Conservation (phyloP, 148 eudicot genomes). For the Selenicereus undatus region DNA sequence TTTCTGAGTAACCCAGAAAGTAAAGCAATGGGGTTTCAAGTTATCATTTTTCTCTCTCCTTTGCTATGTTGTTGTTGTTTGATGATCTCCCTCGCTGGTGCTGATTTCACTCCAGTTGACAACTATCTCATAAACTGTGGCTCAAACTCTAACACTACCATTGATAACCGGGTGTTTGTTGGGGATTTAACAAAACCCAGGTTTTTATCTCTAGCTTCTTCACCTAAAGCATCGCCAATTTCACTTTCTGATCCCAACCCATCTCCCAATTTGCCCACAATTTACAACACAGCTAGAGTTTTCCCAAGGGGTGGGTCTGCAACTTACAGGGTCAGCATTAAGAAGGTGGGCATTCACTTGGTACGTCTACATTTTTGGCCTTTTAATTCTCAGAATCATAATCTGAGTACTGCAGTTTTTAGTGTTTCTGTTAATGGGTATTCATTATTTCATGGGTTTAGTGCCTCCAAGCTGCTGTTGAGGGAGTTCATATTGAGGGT, state of each 20-base stretch:
- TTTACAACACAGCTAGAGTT: conserved; percentile 69
- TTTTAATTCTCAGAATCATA: conserved; percentile 41
- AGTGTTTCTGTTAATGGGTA: conserved; percentile 65
- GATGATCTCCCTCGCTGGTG: background rate
- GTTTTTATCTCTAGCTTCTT: conserved; percentile 33
- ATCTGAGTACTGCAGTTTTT: conserved; percentile 53
- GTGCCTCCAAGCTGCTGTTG: conserved; percentile 26
- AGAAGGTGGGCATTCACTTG: conserved; percentile 56
- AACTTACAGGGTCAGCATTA: conserved; percentile 47
- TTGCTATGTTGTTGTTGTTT: conserved; percentile 8
- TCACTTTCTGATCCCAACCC: conserved; percentile 44
- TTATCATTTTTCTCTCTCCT: background rate
- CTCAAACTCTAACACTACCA: conserved; percentile 37
- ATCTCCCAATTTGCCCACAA: conserved; percentile 33
- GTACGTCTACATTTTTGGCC: conserved; percentile 82
- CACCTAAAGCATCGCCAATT: conserved; percentile 40
- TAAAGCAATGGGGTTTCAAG: conserved; percentile 11
- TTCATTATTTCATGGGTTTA: conserved; percentile 47
- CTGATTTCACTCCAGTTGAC: conserved; percentile 28
- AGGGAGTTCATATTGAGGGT: conserved; percentile 66
- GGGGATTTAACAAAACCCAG: conserved; percentile 50
- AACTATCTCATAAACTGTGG: conserved; percentile 80
- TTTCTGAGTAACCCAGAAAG: background rate
- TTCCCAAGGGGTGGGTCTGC: conserved; percentile 41
- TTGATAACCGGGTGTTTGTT: conserved; percentile 47